Conservation (phyloP, 2,329 filamentous ascomycete genomes). For the Huntiella bhutanensis region DNA sequence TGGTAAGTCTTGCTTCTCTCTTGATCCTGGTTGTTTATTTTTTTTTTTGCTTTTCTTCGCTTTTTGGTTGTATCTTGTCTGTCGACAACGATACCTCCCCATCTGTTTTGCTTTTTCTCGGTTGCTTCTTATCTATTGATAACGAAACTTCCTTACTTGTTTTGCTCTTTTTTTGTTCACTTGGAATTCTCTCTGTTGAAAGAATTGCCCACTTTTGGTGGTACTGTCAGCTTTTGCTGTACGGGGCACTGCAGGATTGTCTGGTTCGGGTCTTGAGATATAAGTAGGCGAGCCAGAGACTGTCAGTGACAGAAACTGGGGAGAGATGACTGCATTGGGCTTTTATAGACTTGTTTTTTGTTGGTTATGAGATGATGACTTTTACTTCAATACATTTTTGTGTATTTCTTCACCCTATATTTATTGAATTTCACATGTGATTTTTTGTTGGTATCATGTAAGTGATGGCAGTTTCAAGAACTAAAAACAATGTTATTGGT, state of each 20-base stretch:
- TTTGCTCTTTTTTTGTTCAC: not conserved
- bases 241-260: not conserved
- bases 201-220: not conserved
- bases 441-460: too few relatives aligned
- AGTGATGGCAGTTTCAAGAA: too few relatives aligned
- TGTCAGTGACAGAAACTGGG: too few relatives aligned
- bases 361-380: not conserved
- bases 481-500: too few relatives aligned
- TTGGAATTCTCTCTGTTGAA: not conserved
- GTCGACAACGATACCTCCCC: not conserved
- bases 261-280: not conserved
- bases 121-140: not conserved
- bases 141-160: not conserved
- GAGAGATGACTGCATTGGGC: too few relatives aligned
- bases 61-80: constrained; percentile 4
- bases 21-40: not conserved
- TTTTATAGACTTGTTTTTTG: not conserved
- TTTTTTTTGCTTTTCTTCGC: constrained; percentile 2
- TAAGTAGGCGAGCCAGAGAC: too few relatives aligned
- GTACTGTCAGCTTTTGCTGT: not conserved
- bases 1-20: not conserved
- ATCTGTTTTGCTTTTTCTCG: constrained; percentile 1
- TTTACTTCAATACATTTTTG: constrained; percentile 8
- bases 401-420: constrained; percentile 6
- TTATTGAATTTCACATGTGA: not conserved